Evolutionary conservation across 176 grass and related monocot genomes (phyloP), one percentile per base, ranked within the genome.

Genomic region (Oryza rufipogon): DNA sequence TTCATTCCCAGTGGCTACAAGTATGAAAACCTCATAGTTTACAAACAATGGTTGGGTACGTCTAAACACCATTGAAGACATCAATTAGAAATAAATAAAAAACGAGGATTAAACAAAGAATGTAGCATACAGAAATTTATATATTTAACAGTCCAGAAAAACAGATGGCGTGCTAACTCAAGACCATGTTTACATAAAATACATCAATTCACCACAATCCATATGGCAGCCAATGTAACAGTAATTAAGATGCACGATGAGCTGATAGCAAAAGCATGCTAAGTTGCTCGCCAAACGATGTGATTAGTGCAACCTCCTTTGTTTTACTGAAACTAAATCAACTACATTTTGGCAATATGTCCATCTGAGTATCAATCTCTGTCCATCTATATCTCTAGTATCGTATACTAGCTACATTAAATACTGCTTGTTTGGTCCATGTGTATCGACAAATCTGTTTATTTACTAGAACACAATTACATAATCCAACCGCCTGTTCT

Each of bases 171-270:
- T 12, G 23, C 36, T 39, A 54, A 73, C 60, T 26, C 9, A 56
- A 34, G 15, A 13, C 4, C 12, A 42, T 5, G 10, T 80, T 80
- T 70, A 73, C 25, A 23, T 67, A 58, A 72, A 77, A 58, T 44
- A 54, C 20, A 33, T 54, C 9, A 39, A 77, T 77, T 33, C 25
- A 51, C 15, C 11, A 28, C 6, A 11, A 75, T 66, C 19, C 13
- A 88, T 36, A 56, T 81, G 25, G 20, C 13, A 60, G 23, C 83
- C 72, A 67, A 52, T 20, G 1, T 13, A 25, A 86, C 34, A 66
- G 17, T 19, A 56, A 66, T 28, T 66, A 73, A 47, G 58, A 73
- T 20, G 2, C 22, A 34, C 47, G 60, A 39, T 73, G 30, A 36
- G 68, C 39, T n/a, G 3, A 82, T 61, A 78, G 54, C 38, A 67